Percentiles rank a stretch among this genome's conserved stretches.
phyloP scores from a whole-genome alignment of 1,139 yeast species.

The Hyphopichia fennica region DNA sequence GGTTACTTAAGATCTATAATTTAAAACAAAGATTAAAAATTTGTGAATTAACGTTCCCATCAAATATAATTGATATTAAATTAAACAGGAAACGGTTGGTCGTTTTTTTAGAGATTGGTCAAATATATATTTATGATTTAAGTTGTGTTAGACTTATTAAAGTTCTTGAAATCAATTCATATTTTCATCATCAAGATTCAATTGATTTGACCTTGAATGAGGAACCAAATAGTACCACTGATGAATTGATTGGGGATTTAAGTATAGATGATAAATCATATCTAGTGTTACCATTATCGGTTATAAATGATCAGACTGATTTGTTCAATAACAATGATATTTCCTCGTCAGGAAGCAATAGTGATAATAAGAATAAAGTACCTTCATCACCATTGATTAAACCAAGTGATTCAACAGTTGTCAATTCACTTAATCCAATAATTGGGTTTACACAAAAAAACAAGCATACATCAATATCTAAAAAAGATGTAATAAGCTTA shows the following conservation, averaged over 20 bases:
- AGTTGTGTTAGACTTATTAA: slow-evolving; percentile 69
- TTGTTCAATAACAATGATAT: slow-evolving; percentile 20
- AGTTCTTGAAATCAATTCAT: slow-evolving; percentile 52
- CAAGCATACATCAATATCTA: slow-evolving; percentile 5
- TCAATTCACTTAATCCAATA: slow-evolving; percentile 9
- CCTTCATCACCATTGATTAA: slow-evolving; percentile 12
- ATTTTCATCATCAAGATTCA: slow-evolving; percentile 1
- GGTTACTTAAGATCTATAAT: slow-evolving; percentile 62
- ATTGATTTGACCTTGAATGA: neutral
- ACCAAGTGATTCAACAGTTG: slow-evolving; percentile 19
- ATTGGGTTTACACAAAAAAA: slow-evolving; percentile 24
- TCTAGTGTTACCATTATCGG: slow-evolving; percentile 38
- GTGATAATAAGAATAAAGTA: no score
- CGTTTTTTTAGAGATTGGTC: slow-evolving; percentile 59
- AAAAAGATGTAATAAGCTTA: slow-evolving; percentile 17
- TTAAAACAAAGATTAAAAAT: slow-evolving; percentile 68
- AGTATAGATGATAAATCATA: slow-evolving; percentile 50
- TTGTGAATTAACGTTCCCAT: slow-evolving; percentile 70
- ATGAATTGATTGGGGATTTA: slow-evolving; percentile 47
- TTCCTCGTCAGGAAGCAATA: slow-evolving; percentile 4
- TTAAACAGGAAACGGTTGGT: slow-evolving; percentile 67
- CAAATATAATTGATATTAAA: slow-evolving; percentile 57
- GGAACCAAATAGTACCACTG: slow-evolving; percentile 10
- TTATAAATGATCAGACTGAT: slow-evolving; percentile 29
- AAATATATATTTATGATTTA: slow-evolving; percentile 69